Evolutionary conservation across 371 early-diverging fungal genomes (phyloP).

Genomic region (Vittaforma corneae): DNA sequence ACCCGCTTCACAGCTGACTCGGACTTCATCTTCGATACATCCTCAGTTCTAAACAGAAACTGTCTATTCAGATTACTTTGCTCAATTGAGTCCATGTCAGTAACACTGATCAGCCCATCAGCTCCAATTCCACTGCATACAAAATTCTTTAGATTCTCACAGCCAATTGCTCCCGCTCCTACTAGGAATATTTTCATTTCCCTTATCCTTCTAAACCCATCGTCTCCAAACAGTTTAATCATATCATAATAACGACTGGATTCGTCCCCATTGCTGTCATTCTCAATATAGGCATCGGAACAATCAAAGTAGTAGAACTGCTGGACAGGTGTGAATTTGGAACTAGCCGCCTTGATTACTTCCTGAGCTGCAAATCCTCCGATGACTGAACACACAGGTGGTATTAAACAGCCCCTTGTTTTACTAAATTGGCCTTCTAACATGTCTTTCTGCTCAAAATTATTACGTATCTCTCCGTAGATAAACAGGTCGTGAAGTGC

Average conservation of each 20-base stretch:
- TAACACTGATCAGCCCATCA: slow-evolving; percentile 72
- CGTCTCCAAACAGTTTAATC: slow-evolving; percentile 80
- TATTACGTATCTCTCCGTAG: background rate
- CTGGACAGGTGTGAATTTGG: slow-evolving; percentile 83
- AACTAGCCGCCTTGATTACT: slow-evolving; percentile 81
- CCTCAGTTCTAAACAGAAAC: slow-evolving; percentile 80
- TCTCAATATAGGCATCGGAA: slow-evolving; percentile 74
- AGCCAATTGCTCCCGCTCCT: slow-evolving; percentile 99
- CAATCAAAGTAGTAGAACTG: slow-evolving; percentile 95
- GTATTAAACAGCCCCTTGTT: slow-evolving; percentile 54
- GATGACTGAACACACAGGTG: slow-evolving; percentile 90
- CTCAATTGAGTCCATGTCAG: slow-evolving; percentile 98
- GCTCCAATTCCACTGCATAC: slow-evolving; percentile 91
- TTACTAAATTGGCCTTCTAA: slow-evolving; percentile 8
- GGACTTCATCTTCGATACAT: slow-evolving; percentile 85
- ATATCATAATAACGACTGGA: slow-evolving; percentile 69
- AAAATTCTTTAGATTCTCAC: slow-evolving; percentile 99
- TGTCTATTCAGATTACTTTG: slow-evolving; percentile 91
- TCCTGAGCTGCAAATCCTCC: slow-evolving; percentile 98
- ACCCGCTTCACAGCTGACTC: slow-evolving; percentile 81
- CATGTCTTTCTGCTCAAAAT: background rate
- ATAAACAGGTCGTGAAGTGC: slow-evolving; percentile 28
- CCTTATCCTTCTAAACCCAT: slow-evolving; percentile 73
- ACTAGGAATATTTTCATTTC: slow-evolving; percentile 83
- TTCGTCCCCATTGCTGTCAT: slow-evolving; percentile 38